Conservation (phyloP, 2,329 filamentous ascomycete species). For the Boeremia exigua region DNA sequence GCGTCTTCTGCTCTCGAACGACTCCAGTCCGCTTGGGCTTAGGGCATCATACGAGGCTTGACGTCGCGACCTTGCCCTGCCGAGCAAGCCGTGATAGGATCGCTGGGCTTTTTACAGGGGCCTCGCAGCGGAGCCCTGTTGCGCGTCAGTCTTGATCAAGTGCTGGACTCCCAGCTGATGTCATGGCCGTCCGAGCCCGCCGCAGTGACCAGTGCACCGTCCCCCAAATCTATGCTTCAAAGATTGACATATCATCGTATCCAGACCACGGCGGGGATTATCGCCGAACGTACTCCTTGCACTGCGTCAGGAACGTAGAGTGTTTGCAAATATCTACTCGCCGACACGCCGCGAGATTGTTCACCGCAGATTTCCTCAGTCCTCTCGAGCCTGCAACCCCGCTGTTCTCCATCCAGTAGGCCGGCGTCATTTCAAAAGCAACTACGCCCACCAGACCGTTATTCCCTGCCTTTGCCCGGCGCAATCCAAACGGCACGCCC, state of each 20-base stretch:
- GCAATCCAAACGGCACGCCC: conserved; percentile 19
- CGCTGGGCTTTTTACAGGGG: conserved; percentile 27
- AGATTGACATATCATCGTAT: conserved; percentile 11
- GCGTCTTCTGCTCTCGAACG: neutral
- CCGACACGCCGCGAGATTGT: conserved; percentile 8
- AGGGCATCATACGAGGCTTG: conserved; percentile 17
- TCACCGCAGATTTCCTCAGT: conserved; percentile 2
- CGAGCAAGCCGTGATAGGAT: conserved; percentile 35
- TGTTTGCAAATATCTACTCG: conserved; percentile 15
- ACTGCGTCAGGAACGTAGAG: conserved; percentile 12
- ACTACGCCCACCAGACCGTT: conserved; percentile 10
- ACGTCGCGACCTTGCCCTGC: conserved; percentile 27
- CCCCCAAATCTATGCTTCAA: conserved; percentile 18
- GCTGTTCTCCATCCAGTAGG: conserved; percentile 12
- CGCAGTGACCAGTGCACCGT: conserved; percentile 13
- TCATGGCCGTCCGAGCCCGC: conserved; percentile 30
- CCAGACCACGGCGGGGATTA: conserved; percentile 17
- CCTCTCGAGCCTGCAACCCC: conserved; percentile 24
- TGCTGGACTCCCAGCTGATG: conserved; percentile 31
- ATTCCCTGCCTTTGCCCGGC: conserved; percentile 13
- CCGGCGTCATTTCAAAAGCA: conserved; percentile 39
- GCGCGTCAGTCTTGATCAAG: conserved; percentile 26
- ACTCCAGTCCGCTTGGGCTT: conserved; percentile 11
- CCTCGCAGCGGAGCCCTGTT: conserved; percentile 24
- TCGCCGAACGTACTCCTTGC: conserved; percentile 15